These are phyloP conservation scores for Senecio squalidus DNA, from an alignment of 140 eudicot species.

Conservation along the genomic window DNA sequence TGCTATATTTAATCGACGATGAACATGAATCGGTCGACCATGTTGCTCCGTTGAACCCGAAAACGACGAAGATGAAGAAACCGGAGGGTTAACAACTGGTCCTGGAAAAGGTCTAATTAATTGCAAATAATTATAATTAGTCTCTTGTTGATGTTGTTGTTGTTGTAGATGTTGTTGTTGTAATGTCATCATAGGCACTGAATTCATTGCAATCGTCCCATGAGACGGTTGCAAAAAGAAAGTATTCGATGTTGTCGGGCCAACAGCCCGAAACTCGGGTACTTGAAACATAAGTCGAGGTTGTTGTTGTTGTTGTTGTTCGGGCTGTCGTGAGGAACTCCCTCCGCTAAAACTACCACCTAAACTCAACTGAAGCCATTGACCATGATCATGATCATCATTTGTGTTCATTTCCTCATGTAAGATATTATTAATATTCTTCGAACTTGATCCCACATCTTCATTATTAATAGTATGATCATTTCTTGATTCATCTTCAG, in stretches of 20 bases:
- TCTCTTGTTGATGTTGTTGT: slow-evolving; percentile 18
- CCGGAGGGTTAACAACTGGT: slow-evolving; percentile 6
- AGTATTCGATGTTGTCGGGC: slow-evolving; percentile 13
- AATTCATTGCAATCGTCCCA: slow-evolving; percentile 8
- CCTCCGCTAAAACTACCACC: slow-evolving; percentile 31
- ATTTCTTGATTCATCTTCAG: slow-evolving; percentile 42
- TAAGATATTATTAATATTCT: slow-evolving; percentile 2
- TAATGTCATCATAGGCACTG: slow-evolving; percentile 12
- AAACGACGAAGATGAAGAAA: slow-evolving; percentile 31
- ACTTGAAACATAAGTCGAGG: slow-evolving; percentile 14
- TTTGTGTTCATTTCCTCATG: slow-evolving; percentile 7
- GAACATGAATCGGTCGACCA: slow-evolving; percentile 28
- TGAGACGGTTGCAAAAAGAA: slow-evolving; percentile 26
- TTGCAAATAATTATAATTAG: slow-evolving; percentile 25
- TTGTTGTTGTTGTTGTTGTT: not conserved
- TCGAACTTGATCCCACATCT: slow-evolving; percentile 37
- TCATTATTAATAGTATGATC: slow-evolving; percentile 15
- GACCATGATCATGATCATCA: slow-evolving; percentile 22
- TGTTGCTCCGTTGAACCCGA: slow-evolving; percentile 23
- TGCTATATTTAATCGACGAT: slow-evolving; percentile 18
- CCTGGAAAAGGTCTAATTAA: slow-evolving; percentile 33
- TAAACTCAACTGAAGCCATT: slow-evolving; percentile 64
- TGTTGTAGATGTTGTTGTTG: slow-evolving; percentile 14
- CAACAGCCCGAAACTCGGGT: slow-evolving; percentile 22
- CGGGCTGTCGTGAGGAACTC: not conserved